These are phyloP conservation scores for Strobilomyces echinocephalus DNA, from an alignment of 768 basidiomycete genomes.

Conservation along the genomic window DNA sequence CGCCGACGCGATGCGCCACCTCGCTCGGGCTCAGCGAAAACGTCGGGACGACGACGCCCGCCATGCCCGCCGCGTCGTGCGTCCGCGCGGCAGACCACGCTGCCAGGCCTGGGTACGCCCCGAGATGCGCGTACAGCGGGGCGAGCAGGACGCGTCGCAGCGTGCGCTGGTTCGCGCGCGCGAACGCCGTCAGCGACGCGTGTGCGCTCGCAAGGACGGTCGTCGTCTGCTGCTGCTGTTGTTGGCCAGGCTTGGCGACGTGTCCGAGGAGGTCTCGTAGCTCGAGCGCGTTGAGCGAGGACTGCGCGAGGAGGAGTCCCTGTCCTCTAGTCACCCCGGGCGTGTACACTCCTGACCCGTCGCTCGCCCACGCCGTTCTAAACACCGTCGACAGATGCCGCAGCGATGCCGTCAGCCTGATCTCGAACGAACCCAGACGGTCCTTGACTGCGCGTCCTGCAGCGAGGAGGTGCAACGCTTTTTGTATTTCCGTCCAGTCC, in stretches of 20 bases:
- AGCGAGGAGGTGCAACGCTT: constrained; percentile 77
- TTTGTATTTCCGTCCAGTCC: constrained; percentile 87
- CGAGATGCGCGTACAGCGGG: constrained; percentile 71
- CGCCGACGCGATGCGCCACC: constrained; percentile 81
- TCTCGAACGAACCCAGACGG: constrained; percentile 64
- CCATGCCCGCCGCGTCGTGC: constrained; percentile 28
- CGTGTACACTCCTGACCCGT: constrained; percentile 47
- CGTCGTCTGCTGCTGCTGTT: not conserved
- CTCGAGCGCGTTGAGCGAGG: constrained; percentile 76
- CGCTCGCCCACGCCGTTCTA: constrained; percentile 48
- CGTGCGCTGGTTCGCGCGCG: constrained; percentile 67
- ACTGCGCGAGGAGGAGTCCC: constrained; percentile 74
- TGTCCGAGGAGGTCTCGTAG: constrained; percentile 40
- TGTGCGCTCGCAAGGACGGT: constrained; percentile 51
- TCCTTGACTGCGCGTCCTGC: constrained; percentile 71
- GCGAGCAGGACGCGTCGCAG: constrained; percentile 81
- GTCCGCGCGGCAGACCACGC: constrained; percentile 54
- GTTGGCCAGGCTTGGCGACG: constrained; percentile 20
- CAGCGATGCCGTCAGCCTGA: constrained; percentile 56
- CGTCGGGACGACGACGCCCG: constrained; percentile 62
- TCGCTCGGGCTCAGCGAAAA: constrained; percentile 93
- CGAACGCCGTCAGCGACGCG: constrained; percentile 56
- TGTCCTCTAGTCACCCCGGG: constrained; percentile 62
- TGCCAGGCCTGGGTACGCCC: constrained; percentile 61
- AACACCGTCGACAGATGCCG: constrained; percentile 57